Conservation (phyloP, 2,329 filamentous ascomycete genomes). For the Scedosporium boydii region DNA sequence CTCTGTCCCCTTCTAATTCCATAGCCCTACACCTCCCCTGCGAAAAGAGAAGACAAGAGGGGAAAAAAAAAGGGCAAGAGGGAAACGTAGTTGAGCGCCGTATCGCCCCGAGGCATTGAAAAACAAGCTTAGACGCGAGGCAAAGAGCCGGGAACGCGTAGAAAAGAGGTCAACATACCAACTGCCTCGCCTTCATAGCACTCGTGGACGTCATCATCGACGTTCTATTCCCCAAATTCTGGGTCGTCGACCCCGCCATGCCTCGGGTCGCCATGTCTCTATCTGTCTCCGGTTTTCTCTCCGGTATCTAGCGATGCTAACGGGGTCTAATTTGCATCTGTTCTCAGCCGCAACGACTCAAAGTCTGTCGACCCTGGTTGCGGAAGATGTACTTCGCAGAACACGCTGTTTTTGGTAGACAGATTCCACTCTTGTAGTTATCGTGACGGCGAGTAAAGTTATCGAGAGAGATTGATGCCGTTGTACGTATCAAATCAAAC, state of each 20-base stretch:
- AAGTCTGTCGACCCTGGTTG: too few relatives aligned
- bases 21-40: background rate
- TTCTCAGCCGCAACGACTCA: too few relatives aligned
- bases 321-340: too few relatives aligned
- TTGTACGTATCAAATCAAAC: too few relatives aligned
- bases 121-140: background rate
- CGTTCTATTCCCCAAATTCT: conserved; percentile 19
- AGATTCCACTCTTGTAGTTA: too few relatives aligned
- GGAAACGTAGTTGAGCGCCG: background rate
- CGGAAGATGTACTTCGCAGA: too few relatives aligned
- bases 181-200: conserved; percentile 28
- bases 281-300: background rate
- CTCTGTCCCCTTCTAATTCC: too few relatives aligned
- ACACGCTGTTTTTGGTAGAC: too few relatives aligned
- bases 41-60: background rate
- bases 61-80: background rate
- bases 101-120: background rate
- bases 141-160: background rate
- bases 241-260: conserved; percentile 8
- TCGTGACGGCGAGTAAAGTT: too few relatives aligned
- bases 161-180: conserved; percentile 19
- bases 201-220: conserved; percentile 27
- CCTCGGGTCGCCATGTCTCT: conserved; percentile 1
- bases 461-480: too few relatives aligned
- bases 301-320: background rate